phyloP scores from a whole-genome alignment of 2,329 filamentous ascomycete genomes.

The Diaporthe amygdali region DNA sequence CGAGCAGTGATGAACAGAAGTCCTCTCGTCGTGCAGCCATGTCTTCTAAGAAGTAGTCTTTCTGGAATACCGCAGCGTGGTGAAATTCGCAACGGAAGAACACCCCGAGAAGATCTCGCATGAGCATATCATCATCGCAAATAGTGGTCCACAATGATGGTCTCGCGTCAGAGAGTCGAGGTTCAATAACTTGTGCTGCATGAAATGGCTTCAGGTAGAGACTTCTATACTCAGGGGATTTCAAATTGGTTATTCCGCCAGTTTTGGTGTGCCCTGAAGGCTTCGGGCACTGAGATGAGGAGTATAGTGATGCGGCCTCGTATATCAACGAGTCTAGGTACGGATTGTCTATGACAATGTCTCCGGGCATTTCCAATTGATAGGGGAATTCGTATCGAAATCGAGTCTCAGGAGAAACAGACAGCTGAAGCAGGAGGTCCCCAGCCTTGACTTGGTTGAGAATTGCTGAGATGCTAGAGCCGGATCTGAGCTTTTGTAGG shows the following conservation, averaged over 20 bases:
- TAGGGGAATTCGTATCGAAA: neutral
- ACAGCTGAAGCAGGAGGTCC: neutral
- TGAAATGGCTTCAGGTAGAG: neutral
- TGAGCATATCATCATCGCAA: conserved; percentile 1
- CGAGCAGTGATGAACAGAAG: neutral
- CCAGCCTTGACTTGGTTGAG: neutral
- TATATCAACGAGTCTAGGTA: neutral
- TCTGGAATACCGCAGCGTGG: neutral
- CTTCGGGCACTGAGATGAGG: neutral
- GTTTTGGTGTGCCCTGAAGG: neutral
- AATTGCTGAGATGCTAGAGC: neutral
- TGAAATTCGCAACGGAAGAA: neutral
- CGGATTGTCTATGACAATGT: neutral
- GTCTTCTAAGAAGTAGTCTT: neutral
- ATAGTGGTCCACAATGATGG: neutral
- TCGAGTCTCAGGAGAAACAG: neutral
- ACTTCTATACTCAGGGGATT: neutral
- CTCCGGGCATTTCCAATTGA: neutral
- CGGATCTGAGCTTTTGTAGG: neutral
- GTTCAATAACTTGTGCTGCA: neutral
- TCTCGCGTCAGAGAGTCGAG: neutral
- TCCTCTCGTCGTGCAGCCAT: neutral
- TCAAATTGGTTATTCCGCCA: neutral
- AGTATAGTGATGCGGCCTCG: neutral
- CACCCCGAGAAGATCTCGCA: neutral